Evolutionary conservation across 495 filamentous ascomycete genomes (phyloP).

Genomic region (Xylaria venustula): DNA sequence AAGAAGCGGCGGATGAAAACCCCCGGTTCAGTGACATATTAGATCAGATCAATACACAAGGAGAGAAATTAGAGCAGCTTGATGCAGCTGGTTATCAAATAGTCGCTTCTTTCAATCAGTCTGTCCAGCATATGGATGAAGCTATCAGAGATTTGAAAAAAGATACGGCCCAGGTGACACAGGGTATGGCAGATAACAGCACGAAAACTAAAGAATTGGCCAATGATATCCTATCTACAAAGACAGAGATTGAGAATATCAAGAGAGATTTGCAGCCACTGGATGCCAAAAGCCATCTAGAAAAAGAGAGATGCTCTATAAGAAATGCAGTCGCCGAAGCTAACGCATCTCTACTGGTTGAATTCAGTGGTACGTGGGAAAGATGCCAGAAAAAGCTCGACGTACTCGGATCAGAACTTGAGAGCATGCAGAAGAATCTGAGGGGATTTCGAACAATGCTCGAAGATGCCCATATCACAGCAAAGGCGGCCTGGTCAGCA

Average conservation of each 20-base stretch:
- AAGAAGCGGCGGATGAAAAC: background rate
- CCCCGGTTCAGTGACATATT: background rate
- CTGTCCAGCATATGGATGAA: slow-evolving; percentile 24
- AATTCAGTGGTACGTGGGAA: slow-evolving; percentile 1
- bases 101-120: slow-evolving; percentile 30
- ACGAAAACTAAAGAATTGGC: slow-evolving; percentile 2
- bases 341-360: background rate
- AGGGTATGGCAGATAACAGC: slow-evolving; percentile 9
- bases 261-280: slow-evolving; percentile 14
- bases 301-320: slow-evolving; percentile 10
- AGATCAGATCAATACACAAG: slow-evolving; percentile 27
- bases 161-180: slow-evolving; percentile 12
- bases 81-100: slow-evolving; percentile 32
- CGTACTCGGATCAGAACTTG: background rate
- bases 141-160: slow-evolving; percentile 26
- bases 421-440: background rate
- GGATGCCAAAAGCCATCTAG: slow-evolving; percentile 7
- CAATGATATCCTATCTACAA: slow-evolving; percentile 22
- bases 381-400: slow-evolving; percentile 12
- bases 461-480: background rate
- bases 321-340: slow-evolving; percentile 6
- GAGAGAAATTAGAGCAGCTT: slow-evolving; percentile 32
- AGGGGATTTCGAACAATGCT: background rate
- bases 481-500: slow-evolving; percentile 2
- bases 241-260: slow-evolving; percentile 18